Evolutionary conservation across 2,329 filamentous ascomycete genomes (phyloP), one percentile per base, ranked within the genome.

Genomic region (Pyrenophora tritici-repentis): DNA sequence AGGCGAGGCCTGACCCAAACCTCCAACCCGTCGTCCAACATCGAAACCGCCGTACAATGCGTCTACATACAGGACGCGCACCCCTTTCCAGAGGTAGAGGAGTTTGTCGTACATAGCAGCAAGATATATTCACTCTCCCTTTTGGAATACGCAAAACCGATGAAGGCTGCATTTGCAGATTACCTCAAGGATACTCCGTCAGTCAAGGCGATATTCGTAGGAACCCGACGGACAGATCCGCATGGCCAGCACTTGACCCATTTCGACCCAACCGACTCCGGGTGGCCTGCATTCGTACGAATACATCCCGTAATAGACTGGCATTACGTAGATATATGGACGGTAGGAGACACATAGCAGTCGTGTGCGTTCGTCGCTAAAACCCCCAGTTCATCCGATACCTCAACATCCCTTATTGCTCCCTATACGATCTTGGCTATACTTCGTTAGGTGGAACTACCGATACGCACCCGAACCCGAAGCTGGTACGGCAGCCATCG

Each of bases 291-390:
- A 36, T 96, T 97, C 67, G 92, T 97, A 86, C 85, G 94, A 51
- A 82, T 97, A 53, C 91, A 99, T 74, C 93, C 94, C 0, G 89
- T 99, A 8, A 92, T 99, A 68, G 94, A 99, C 75, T 99, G 94
- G 94, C 90, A 94, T 72, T 96, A 97, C 73, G 84, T 85, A 9
- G 93, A 97, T 73, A 93, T 97, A 46, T 97, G 94, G 94, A 85
- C 86, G 14, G 91, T 95, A 68, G 79, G 90, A 81, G 9, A 8
- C 3, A 10, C 20, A 6, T 4, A 8, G 14, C 2, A 18, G 16
- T 2, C 7, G 4, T 47, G 1, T 10, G 14, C 14, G 18, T 12
- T 22, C 8, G 22, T n/a, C n/a, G 13, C 40, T 47, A 18, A 50
- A 17, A 35, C 18, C 20, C 8, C 52, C 53, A 91, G 87, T 94